These are phyloP conservation scores for Ophiocytium majus DNA, from an alignment of 352 stramenopile species.

Conservation along the genomic window DNA sequence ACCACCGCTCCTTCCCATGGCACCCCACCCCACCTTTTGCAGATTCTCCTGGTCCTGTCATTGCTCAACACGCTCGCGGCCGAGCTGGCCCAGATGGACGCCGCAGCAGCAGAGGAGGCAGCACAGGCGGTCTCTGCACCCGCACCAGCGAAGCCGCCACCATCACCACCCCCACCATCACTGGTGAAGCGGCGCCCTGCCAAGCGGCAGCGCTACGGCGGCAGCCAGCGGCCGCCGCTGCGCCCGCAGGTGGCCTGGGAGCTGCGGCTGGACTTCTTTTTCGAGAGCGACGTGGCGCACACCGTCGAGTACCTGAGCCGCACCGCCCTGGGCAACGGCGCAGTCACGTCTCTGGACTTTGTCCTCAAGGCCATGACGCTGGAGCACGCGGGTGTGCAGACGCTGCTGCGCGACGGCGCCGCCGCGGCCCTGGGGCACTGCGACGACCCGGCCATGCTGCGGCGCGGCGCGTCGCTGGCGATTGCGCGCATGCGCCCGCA, in stretches of 20 bases:
- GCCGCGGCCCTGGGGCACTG: neutral
- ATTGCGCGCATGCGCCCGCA: neutral
- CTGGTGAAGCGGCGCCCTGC: neutral
- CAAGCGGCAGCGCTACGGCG: too few species aligned
- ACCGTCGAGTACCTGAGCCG: neutral
- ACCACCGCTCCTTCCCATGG: too few species aligned
- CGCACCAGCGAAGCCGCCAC: too few species aligned
- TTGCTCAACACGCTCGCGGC: neutral
- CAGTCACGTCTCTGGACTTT: neutral
- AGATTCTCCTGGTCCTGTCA: constrained; percentile 10
- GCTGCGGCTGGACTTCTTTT: neutral
- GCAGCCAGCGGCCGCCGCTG: too few species aligned
- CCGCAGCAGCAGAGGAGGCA: too few species aligned
- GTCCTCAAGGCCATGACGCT: constrained; percentile 6
- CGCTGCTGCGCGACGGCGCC: neutral
- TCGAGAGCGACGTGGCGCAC: neutral
- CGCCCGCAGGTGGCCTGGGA: neutral
- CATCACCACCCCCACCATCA: too few species aligned
- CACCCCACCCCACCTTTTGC: too few species aligned
- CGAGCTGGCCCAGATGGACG: neutral
- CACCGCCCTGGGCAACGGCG: neutral
- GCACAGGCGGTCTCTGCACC: too few species aligned
- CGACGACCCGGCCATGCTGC: neutral
- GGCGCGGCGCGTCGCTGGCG: neutral
- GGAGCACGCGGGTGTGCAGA: neutral